These are phyloP conservation scores for Trichocladium antarcticum DNA, from an alignment of 495 filamentous ascomycete species.

Conservation along the genomic window DNA sequence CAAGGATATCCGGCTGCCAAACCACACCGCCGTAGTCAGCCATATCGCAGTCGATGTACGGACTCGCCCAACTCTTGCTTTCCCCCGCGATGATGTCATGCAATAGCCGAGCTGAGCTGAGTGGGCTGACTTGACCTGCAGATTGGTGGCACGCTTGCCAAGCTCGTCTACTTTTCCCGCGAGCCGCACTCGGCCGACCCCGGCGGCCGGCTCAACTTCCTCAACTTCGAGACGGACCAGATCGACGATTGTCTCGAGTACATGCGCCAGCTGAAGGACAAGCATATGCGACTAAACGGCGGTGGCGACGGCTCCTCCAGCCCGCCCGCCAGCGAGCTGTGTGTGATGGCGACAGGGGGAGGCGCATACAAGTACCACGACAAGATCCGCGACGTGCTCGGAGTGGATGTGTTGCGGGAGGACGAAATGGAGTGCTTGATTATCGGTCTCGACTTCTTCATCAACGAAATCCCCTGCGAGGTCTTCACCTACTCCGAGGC, in stretches of 20 bases:
- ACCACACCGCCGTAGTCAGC: slow-evolving; percentile 85
- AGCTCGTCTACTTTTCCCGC: slow-evolving; percentile 92
- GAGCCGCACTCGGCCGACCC: slow-evolving; percentile 67
- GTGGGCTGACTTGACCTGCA: slow-evolving; percentile 31
- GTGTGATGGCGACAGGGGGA: slow-evolving; percentile 89
- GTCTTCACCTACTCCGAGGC: slow-evolving; percentile 91
- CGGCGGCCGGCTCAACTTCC: slow-evolving; percentile 85
- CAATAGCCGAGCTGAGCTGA: neutral
- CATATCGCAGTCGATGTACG: slow-evolving; percentile 94
- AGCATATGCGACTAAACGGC: slow-evolving; percentile 65
- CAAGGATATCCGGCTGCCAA: slow-evolving; percentile 87
- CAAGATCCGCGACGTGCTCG: slow-evolving; percentile 62
- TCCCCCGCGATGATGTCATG: slow-evolving; percentile 18
- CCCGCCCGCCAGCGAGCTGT: slow-evolving; percentile 44
- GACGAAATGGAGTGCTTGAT: slow-evolving; percentile 99
- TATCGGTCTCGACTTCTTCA: slow-evolving; percentile 96
- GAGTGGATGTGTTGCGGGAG: slow-evolving; percentile 75
- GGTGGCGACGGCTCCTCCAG: slow-evolving; percentile 28
- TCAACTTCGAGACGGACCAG: slow-evolving; percentile 87
- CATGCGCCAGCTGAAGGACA: slow-evolving; percentile 67
- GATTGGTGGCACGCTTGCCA: slow-evolving; percentile 92
- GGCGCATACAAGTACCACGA: slow-evolving; percentile 95
- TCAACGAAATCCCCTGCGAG: slow-evolving; percentile 89
- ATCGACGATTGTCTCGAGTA: slow-evolving; percentile 88
- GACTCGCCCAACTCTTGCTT: slow-evolving; percentile 5